These are phyloP conservation scores for Prunus dulcis DNA, from an alignment of 306 rosid genomes.

Conservation along the genomic window DNA sequence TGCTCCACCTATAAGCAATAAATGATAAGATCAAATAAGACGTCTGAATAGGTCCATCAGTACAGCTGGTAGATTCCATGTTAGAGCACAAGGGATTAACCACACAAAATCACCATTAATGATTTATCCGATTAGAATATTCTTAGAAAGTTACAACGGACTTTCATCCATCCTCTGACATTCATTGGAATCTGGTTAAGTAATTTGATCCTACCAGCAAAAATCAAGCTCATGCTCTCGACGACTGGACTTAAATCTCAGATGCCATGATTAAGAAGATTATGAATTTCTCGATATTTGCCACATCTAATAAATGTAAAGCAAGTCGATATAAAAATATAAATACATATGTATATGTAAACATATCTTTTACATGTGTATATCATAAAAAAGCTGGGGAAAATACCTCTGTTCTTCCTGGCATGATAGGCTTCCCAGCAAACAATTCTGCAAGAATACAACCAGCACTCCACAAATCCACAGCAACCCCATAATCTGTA, in stretches of 20 bases:
- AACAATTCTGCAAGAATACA: conserved; percentile 84
- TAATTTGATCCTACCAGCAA: neutral
- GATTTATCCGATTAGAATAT: neutral
- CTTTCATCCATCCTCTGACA: neutral
- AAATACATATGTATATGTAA: neutral
- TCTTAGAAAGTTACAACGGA: neutral
- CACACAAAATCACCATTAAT: neutral
- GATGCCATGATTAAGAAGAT: neutral
- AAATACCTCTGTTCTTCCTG: conserved; percentile 90
- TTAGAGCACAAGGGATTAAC: neutral
- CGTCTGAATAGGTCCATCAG: neutral
- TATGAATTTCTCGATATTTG: neutral
- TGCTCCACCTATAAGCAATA: conserved; percentile 68
- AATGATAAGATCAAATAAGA: conserved; percentile 14
- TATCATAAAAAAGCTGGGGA: conserved; percentile 14
- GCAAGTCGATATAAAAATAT: neutral
- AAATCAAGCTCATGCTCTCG: neutral
- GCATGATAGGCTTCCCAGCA: conserved; percentile 82
- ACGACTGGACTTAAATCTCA: neutral
- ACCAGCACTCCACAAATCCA: conserved; percentile 91
- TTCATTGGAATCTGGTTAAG: neutral
- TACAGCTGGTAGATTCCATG: neutral
- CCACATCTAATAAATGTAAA: neutral
- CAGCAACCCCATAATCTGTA: conserved; percentile 63
- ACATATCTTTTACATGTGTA: too few relatives aligned